Percentiles rank a stretch among this genome's conserved stretches.
These are phyloP conservation scores for Apiotrichum gamsii DNA, from an alignment of 1,284 basidiomycete species.

Conservation along the genomic window DNA sequence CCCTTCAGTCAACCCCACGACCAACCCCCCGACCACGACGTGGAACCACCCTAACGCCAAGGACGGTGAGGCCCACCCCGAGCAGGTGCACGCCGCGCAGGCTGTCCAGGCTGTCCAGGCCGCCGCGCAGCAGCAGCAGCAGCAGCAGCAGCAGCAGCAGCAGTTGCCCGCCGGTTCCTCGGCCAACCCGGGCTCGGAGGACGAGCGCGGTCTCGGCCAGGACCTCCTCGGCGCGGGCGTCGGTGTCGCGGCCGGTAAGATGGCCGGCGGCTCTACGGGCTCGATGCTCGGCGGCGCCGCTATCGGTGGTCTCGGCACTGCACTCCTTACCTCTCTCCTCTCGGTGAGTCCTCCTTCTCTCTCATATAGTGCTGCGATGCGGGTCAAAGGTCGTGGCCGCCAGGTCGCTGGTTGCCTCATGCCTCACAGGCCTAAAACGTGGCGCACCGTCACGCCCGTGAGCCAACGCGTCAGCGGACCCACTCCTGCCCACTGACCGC, in stretches of 20 bases:
- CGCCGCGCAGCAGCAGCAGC: slow-evolving; percentile 5
- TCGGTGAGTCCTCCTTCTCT: no score
- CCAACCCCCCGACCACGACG: slow-evolving; percentile 33
- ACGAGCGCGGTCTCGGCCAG: slow-evolving; percentile 13
- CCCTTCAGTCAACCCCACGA: slow-evolving; percentile 29
- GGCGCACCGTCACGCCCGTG: no score
- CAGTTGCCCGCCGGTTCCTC: neutral
- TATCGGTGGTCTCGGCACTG: slow-evolving; percentile 5
- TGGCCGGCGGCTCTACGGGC: neutral
- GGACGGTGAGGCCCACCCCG: slow-evolving; percentile 32
- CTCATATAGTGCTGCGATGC: no score
- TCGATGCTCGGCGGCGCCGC: slow-evolving; percentile 1
- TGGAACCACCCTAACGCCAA: slow-evolving; percentile 30
- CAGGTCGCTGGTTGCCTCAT: no score
- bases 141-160: slow-evolving; percentile 8
- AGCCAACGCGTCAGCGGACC: no score
- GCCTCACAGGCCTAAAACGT: no score
- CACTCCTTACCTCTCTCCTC: slow-evolving; percentile 4
- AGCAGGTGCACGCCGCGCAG: slow-evolving; percentile 24
- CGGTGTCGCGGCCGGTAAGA: neutral
- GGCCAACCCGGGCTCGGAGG: neutral
- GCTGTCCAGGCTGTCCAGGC: slow-evolving; percentile 2
- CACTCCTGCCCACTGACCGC: no score
- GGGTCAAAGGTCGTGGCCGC: no score
- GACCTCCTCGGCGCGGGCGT: slow-evolving; percentile 1